Evolutionary conservation across 805 yeast genomes (phyloP), one percentile per base, ranked within the genome.

Genomic region (Candida ascalaphidarum): DNA sequence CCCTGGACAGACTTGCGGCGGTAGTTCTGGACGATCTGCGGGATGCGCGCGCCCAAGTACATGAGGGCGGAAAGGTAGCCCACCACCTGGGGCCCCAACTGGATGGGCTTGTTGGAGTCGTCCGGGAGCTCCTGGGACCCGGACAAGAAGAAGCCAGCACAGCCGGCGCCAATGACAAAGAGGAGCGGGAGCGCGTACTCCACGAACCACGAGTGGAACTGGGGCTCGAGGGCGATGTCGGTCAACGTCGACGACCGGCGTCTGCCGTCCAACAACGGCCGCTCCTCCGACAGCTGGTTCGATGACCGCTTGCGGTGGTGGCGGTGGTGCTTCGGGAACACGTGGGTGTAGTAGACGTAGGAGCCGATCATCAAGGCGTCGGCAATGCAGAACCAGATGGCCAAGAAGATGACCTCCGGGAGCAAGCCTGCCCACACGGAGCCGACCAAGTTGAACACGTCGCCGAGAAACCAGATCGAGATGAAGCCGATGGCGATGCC

Each of bases 1-100:
- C 97, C 97, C 32, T 74, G 69, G 31, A 86, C 86, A 4, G 95
- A 81, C 44, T 77, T 74, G 39, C 95, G 71, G 26, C 61, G 61
- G 50, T 77, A 72, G 55, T 89, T 89, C 47, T 82, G 94, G 32
- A 71, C 58, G 30, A 89, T 81, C 54, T 89, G 98, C 0, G 98
- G 98, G 43, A 46, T 68, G 34, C 55, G 30, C 7, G 25, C 25
- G n/a, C 81, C 73, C 39, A 81, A 61, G 49, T 81, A 81, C 32
- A 81, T 55, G 2, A 60, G 35, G 1, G 94, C 89, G 4, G 84
- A 75, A 5, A 72, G 38, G 52, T 81, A 82, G 5, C 92, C 92
- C 36, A 77, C 61, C 3, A 77, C 40, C 50, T 78, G 83, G 2
- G 89, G 79, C 1, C 78, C 79, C 21, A 70, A 31, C 5, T 39